A percentile compares a stretch with the other conserved stretches of the same genome.
These are phyloP conservation scores for Zasmidium citrigriseum DNA, from an alignment of 2,329 filamentous ascomycete genomes.

Conservation along the genomic window DNA sequence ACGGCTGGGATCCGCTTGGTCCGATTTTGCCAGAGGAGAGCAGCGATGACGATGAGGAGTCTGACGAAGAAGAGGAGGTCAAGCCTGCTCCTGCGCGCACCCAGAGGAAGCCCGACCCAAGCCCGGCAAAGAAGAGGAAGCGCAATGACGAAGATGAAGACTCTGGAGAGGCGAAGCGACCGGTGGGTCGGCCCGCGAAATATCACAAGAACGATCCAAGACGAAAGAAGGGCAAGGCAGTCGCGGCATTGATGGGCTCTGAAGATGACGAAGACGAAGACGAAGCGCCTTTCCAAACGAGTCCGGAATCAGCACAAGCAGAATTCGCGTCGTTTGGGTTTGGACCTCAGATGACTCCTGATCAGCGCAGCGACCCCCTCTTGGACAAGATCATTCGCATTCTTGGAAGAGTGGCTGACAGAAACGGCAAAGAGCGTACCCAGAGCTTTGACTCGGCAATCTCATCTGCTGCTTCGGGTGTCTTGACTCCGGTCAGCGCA, in stretches of 20 bases:
- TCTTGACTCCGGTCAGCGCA: neutral
- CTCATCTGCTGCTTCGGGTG: neutral
- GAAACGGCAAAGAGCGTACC: neutral
- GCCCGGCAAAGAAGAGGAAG: conserved; percentile 22
- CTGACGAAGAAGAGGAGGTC: conserved; percentile 27
- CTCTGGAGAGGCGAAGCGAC: conserved; percentile 2
- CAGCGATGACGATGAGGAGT: conserved; percentile 38
- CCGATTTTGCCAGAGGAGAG: conserved; percentile 33
- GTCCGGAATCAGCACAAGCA: neutral
- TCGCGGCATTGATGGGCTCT: neutral
- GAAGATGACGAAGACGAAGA: neutral
- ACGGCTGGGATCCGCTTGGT: conserved; percentile 72
- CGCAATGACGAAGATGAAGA: conserved; percentile 4
- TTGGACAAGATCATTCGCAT: conserved; percentile 12
- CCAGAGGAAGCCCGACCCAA: conserved; percentile 4
- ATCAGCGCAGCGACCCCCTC: conserved; percentile 10
- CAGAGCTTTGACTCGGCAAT: neutral
- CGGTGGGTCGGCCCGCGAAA: conserved; percentile 8
- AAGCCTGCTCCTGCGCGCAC: conserved; percentile 16
- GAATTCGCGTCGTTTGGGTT: too few species aligned
- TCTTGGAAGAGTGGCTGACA: conserved; percentile 9
- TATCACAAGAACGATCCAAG: neutral
- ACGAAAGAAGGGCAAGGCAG: conserved; percentile 2
- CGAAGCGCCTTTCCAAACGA: neutral
- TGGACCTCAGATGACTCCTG: neutral